A percentile compares a stretch with the other conserved stretches of the same genome.
Conservation (phyloP, 129 eudicot species). For the Artemisia annua region DNA sequence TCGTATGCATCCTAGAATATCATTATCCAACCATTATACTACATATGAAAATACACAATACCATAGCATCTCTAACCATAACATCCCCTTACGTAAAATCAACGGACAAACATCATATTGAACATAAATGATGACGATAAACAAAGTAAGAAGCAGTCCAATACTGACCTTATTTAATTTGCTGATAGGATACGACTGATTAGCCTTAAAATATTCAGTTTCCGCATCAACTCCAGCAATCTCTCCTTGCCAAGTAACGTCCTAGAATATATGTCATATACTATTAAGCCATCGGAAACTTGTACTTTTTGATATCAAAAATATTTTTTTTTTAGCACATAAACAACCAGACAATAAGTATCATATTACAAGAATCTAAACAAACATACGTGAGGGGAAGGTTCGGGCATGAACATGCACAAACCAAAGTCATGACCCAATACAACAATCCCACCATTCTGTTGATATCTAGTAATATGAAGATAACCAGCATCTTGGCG, state of each 20-base stretch:
- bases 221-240: conserved; percentile 92
- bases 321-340: too few species aligned
- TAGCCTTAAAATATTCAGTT: conserved; percentile 62
- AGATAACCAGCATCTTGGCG: conserved; percentile 92
- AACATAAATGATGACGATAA: not conserved
- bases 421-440: conserved; percentile 85
- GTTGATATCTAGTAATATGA: conserved; percentile 87
- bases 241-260: conserved; percentile 86
- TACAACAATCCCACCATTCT: conserved; percentile 93
- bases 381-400: conserved; percentile 54
- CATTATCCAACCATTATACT: not conserved
- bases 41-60: conserved; percentile 5
- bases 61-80: conserved; percentile 1
- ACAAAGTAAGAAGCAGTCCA: not conserved
- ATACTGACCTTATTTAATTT: conserved; percentile 55
- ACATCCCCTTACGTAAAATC: not conserved
- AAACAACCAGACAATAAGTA: not conserved
- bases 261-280: conserved; percentile 43
- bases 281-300: conserved; percentile 18
- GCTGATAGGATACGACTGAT: conserved; percentile 69
- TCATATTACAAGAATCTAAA: conserved; percentile 4
- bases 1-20: not conserved
- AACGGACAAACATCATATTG: too few species aligned
- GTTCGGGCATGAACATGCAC: conserved; percentile 97
- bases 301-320: too few species aligned